These are phyloP conservation scores for Blastobotrys ciferrii DNA, from an alignment of 1,139 yeast genomes.

Conservation along the genomic window DNA sequence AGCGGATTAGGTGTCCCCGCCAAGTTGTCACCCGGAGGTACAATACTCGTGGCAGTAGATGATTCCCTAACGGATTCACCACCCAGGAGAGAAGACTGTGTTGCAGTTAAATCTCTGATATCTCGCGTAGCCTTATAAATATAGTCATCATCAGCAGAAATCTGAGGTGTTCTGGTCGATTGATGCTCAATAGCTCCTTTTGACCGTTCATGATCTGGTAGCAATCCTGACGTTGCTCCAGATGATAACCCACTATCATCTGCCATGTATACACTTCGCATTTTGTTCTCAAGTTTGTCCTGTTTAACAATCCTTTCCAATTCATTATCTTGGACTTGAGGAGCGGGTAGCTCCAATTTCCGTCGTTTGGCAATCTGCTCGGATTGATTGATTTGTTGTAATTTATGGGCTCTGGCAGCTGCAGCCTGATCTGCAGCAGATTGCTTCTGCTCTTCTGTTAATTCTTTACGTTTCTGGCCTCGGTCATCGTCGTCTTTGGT, in stretches of 20 bases:
- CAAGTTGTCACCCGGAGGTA: neutral
- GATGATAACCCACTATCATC: neutral
- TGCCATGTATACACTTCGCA: neutral
- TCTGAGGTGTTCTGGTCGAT: slow-evolving; percentile 9
- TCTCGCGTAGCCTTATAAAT: slow-evolving; percentile 33
- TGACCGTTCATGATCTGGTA: neutral
- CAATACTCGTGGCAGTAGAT: slow-evolving; percentile 13
- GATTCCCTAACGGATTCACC: slow-evolving; percentile 24
- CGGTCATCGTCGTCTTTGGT: slow-evolving; percentile 26
- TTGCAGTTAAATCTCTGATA: slow-evolving; percentile 28
- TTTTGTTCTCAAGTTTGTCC: slow-evolving; percentile 10
- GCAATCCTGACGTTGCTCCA: neutral
- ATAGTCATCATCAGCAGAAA: slow-evolving; percentile 25
- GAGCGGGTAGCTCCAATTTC: slow-evolving; percentile 54
- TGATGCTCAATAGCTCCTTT: neutral
- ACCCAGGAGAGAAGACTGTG: slow-evolving; percentile 34
- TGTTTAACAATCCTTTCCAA: slow-evolving; percentile 35
- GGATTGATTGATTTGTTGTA: slow-evolving; percentile 36
- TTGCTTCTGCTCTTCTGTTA: slow-evolving; percentile 17
- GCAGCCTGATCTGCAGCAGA: slow-evolving; percentile 34
- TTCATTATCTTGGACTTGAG: slow-evolving; percentile 42
- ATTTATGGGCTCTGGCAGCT: slow-evolving; percentile 41
- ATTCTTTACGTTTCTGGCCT: slow-evolving; percentile 31
- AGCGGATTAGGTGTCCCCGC: slow-evolving; percentile 2
- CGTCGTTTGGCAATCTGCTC: slow-evolving; percentile 50